Conservation (phyloP, 75 land plant genomes). For the Larix kaempferi region DNA sequence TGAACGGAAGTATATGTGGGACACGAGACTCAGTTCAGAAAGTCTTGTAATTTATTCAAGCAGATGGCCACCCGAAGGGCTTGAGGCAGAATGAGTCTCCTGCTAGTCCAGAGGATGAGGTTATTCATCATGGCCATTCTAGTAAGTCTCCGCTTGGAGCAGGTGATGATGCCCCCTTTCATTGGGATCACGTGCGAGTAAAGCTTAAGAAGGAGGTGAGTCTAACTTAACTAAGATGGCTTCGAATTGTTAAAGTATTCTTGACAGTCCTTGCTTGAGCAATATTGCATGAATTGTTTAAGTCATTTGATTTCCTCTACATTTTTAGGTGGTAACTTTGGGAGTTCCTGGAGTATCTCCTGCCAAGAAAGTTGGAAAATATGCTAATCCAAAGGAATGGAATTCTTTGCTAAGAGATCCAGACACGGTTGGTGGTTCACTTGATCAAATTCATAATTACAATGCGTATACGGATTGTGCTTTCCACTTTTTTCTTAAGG, state of each 20-base stretch:
- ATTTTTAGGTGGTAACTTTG: conserved; percentile 69
- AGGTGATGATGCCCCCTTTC: conserved; percentile 95
- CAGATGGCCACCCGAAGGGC: conserved; percentile 67
- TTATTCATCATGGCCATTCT: conserved; percentile 86
- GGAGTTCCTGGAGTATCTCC: conserved; percentile 86
- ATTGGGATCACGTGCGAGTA: conserved; percentile 98
- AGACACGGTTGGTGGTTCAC: conserved; percentile 60
- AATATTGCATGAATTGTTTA: not conserved
- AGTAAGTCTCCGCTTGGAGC: conserved; percentile 90
- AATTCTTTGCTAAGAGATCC: conserved; percentile 85
- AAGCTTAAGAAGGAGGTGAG: conserved; percentile 95
- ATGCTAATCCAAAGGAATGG: conserved; percentile 95
- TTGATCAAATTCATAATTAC: not conserved
- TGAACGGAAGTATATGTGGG: conserved; percentile 99
- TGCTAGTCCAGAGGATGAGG: conserved; percentile 86
- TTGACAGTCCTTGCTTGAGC: not conserved
- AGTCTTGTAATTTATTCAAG: conserved; percentile 70
- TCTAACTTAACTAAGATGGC: not conserved
- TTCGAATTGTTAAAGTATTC: not conserved
- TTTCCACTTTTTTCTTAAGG: not conserved
- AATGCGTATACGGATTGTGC: not conserved
- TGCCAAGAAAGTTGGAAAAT: conserved; percentile 74
- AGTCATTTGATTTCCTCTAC: not conserved
- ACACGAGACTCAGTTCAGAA: conserved; percentile 69
- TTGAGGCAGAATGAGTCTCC: conserved; percentile 73